These are phyloP conservation scores for Dactylis glomerata DNA, from an alignment of 176 grass and related monocot species.

Conservation along the genomic window DNA sequence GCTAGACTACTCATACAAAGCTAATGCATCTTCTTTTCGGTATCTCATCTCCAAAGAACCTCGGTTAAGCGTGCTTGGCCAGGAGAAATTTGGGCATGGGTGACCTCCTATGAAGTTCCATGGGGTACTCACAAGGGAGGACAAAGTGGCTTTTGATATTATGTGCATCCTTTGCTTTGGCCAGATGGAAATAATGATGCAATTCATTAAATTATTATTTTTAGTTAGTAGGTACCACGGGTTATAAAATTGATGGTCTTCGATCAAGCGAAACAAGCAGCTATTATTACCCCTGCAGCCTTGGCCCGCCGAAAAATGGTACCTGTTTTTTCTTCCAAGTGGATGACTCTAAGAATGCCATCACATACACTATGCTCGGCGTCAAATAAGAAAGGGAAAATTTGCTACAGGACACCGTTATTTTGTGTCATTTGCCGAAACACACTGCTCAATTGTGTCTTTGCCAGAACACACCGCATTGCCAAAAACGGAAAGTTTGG, in stretches of 20 bases:
- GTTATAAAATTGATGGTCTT: constrained; percentile 1
- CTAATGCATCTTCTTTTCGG: too few relatives aligned
- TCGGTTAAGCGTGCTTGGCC: too few relatives aligned
- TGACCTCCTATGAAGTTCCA: too few relatives aligned
- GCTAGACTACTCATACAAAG: too few relatives aligned
- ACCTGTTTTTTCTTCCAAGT: neutral
- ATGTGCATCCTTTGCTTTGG: constrained; percentile 8
- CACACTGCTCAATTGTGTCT: too few relatives aligned
- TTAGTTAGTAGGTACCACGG: constrained; percentile 6
- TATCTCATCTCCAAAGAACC: too few relatives aligned
- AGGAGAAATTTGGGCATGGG: too few relatives aligned
- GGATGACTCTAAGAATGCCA: neutral
- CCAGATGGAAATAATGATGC: neutral
- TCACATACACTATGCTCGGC: neutral
- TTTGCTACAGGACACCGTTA: too few relatives aligned
- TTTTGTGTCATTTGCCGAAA: too few relatives aligned
- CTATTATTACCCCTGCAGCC: neutral
- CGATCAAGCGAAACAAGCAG: neutral
- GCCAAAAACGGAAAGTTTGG: too few relatives aligned
- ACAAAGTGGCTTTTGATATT: neutral
- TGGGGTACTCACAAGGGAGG: too few relatives aligned
- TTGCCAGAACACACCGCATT: too few relatives aligned
- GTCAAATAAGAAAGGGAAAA: constrained; percentile 8
- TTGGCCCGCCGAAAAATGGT: neutral
- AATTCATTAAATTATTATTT: constrained; percentile 22